Base-by-base conservation (phyloP, 2,329 filamentous ascomycete species). In the Fusarium sp. region DNA sequence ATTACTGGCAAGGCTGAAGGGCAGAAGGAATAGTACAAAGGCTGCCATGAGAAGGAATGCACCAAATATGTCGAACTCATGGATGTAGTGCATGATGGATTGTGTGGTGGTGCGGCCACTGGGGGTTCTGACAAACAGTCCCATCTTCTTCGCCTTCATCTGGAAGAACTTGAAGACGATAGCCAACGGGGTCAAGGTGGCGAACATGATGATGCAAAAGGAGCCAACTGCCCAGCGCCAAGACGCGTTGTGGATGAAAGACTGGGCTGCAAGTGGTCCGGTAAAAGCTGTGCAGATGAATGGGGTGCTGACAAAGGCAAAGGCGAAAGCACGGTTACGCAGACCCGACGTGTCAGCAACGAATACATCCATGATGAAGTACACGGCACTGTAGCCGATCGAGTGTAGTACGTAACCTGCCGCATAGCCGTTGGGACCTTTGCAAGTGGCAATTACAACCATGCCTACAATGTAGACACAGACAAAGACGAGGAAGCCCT, bases 321-420 rank as follows among this genome's bases (percentile, higher is more conserved):
- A 83, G 79, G 52, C 75, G 78, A 6, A 74, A 57, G 4, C 67
- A 38, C 91, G 84, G 74, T 92, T 91, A 68, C 86, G 84, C 33
- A 92, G 81, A n/a, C 84, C 84, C 2, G 90, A 90, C 2, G 89
- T 91, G 70, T 93, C 91, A 36, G 90, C 88, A 62, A 91, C 86
- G 74, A 92, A 89, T 24, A 93, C 85, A 61, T 85, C 85, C 33
- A 91, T 79, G 33, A 86, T 84, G 71, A 90, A 92, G 49, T 84
- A 82, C 39, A 92, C 78, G 11, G 88, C 88, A n/a, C 86, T 78
- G 72, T 78, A 79, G n/a, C 90, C 90, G 44, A 90, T 84, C 55
- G 84, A 87, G 73, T 91, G 91, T 63, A 92, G 88, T 7, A 92
- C 88, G 67, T 89, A 84, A 1, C 86, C 87, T 3, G 88, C 88